phyloP scores from a whole-genome alignment of 495 filamentous ascomycete genomes.

The Hyphodiscus hymeniophilus region DNA sequence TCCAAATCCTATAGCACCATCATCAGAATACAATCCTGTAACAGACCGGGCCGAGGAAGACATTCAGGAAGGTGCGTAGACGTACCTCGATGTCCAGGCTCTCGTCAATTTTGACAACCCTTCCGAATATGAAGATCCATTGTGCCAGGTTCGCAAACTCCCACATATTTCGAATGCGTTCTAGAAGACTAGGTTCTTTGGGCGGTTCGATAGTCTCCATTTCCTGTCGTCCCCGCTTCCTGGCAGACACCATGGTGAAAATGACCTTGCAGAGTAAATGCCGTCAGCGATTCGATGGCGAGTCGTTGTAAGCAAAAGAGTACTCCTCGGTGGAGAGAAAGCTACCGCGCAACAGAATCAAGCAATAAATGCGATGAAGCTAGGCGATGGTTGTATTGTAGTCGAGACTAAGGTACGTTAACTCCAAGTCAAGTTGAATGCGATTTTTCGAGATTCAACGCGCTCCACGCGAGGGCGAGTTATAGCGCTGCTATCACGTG shows the following conservation, averaged over 20 bases:
- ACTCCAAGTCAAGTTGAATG: no score
- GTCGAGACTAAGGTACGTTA: no score
- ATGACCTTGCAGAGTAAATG: conserved; percentile 2
- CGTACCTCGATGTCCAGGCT: conserved; percentile 78
- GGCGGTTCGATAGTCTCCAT: conserved; percentile 40
- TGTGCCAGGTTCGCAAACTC: conserved; percentile 93
- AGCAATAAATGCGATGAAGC: not conserved
- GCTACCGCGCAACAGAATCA: not conserved
- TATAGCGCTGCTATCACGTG: no score
- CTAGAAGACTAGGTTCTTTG: conserved; percentile 47
- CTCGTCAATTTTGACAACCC: conserved; percentile 80
- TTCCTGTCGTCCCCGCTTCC: conserved; percentile 70
- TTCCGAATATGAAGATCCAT: conserved; percentile 84
- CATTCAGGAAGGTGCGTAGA: conserved; percentile 8
- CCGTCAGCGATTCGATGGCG: not conserved
- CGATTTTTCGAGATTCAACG: no score
- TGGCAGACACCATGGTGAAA: conserved; percentile 40
- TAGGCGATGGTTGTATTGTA: not conserved
- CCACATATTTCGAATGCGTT: conserved; percentile 79
- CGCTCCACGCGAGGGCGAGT: no score
- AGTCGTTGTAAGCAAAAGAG: not conserved
- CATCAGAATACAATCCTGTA: not conserved
- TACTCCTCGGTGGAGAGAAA: not conserved
- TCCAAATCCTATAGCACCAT: conserved; percentile 64
- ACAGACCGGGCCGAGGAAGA: not conserved